These are phyloP conservation scores for Sporothrix pallida DNA, from an alignment of 2,329 filamentous ascomycete genomes.

Conservation along the genomic window DNA sequence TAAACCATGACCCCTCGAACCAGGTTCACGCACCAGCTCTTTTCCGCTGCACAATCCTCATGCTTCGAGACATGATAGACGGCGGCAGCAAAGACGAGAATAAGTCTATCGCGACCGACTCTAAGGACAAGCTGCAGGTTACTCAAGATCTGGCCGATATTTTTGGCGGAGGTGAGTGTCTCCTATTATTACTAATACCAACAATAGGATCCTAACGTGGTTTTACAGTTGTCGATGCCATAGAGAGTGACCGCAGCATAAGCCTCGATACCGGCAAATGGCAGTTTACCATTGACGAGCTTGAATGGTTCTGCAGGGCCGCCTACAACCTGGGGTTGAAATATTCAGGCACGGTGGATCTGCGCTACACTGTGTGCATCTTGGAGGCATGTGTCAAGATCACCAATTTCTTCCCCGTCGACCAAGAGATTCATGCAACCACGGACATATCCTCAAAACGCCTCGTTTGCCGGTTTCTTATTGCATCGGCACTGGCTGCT, in stretches of 20 bases:
- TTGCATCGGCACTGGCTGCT: conserved; percentile 57
- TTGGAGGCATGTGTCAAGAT: conserved; percentile 60
- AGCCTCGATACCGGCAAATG: conserved; percentile 49
- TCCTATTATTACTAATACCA: too few species aligned
- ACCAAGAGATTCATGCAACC: conserved; percentile 49
- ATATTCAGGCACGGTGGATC: conserved; percentile 60
- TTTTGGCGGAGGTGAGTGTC: conserved; percentile 53
- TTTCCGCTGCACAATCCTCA: conserved; percentile 64
- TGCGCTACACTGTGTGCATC: conserved; percentile 61
- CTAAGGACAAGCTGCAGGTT: background rate
- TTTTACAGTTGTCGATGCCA: conserved; percentile 43
- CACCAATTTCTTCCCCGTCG: conserved; percentile 56
- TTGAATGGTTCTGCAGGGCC: conserved; percentile 85
- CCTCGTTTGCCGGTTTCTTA: conserved; percentile 74
- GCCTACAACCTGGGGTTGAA: conserved; percentile 78
- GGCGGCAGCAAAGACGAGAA: conserved; percentile 38
- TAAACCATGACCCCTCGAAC: conserved; percentile 54
- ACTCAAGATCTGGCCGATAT: conserved; percentile 41
- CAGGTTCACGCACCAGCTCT: conserved; percentile 67
- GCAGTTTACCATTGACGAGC: conserved; percentile 67
- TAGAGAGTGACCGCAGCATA: conserved; percentile 50
- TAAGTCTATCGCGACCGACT: background rate
- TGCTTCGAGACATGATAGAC: conserved; percentile 54
- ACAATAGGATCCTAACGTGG: background rate
- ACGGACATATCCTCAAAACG: conserved; percentile 59